Evolutionary conservation across 345 rosid species (phyloP).

Genomic region (Boechera retrofracta): DNA sequence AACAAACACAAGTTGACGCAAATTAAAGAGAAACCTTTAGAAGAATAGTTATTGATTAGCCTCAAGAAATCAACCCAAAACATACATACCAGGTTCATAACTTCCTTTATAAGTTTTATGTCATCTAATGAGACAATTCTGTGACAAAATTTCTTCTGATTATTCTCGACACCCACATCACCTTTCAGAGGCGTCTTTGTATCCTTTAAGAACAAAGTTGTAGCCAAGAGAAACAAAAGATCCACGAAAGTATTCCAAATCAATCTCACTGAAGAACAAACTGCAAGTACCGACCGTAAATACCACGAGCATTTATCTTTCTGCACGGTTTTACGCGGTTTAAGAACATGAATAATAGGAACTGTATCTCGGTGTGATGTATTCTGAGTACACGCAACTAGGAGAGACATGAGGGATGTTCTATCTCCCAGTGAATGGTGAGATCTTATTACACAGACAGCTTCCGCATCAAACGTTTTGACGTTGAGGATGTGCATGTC

Average conservation of each 20-base stretch:
- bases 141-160: conserved; percentile 46
- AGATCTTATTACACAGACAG: conserved; percentile 46
- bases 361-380: conserved; percentile 49
- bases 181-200: conserved; percentile 57
- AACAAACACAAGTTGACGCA: neutral
- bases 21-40: neutral
- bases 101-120: conserved; percentile 46
- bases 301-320: conserved; percentile 35
- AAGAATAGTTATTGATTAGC: neutral
- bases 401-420: conserved; percentile 61
- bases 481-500: conserved; percentile 76
- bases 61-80: neutral
- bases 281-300: conserved; percentile 35
- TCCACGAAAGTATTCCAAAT: conserved; percentile 60
- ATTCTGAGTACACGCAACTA: conserved; percentile 55
- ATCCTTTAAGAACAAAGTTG: conserved; percentile 50
- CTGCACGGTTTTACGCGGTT: neutral
- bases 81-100: conserved; percentile 23
- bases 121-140: conserved; percentile 53
- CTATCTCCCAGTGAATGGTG: conserved; percentile 71
- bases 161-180: neutral
- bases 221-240: conserved; percentile 43
- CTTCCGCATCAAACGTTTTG: conserved; percentile 67
- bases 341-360: conserved; percentile 51
- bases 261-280: conserved; percentile 45